Evolutionary conservation across 768 basidiomycete species (phyloP).

Genomic region (Mycena vulgaris): DNA sequence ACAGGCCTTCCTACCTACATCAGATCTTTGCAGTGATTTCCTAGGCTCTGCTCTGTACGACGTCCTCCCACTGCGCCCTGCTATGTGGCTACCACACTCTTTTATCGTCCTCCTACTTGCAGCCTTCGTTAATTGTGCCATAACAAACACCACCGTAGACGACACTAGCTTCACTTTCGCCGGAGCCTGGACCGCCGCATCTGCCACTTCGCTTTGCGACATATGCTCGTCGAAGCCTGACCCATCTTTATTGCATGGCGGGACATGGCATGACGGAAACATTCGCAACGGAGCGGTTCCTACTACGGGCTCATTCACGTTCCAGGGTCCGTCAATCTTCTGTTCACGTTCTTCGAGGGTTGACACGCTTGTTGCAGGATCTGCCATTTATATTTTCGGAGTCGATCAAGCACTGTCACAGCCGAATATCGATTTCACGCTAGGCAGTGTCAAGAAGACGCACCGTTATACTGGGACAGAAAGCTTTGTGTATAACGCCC

Average conservation of each 20-base stretch:
- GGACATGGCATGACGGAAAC: constrained; percentile 35
- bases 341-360: background rate
- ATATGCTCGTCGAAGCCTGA: constrained; percentile 23
- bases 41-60: background rate
- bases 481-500: constrained; percentile 33
- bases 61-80: background rate
- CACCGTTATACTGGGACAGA: constrained; percentile 34
- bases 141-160: constrained; percentile 31
- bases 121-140: background rate
- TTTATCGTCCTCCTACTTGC: constrained; percentile 16
- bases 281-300: background rate
- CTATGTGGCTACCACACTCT: constrained; percentile 31
- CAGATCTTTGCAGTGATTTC: too few species aligned
- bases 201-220: constrained; percentile 21
- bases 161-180: constrained; percentile 30
- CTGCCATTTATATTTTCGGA: constrained; percentile 34
- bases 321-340: constrained; percentile 19
- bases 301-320: constrained; percentile 27
- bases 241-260: background rate
- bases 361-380: constrained; percentile 15
- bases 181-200: constrained; percentile 26
- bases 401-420: constrained; percentile 32
- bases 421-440: constrained; percentile 33
- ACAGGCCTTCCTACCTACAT: too few species aligned
- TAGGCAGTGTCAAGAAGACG: constrained; percentile 9